Evolutionary conservation across 768 basidiomycete genomes (phyloP).

Genomic region (Lactifluus subvellereus): DNA sequence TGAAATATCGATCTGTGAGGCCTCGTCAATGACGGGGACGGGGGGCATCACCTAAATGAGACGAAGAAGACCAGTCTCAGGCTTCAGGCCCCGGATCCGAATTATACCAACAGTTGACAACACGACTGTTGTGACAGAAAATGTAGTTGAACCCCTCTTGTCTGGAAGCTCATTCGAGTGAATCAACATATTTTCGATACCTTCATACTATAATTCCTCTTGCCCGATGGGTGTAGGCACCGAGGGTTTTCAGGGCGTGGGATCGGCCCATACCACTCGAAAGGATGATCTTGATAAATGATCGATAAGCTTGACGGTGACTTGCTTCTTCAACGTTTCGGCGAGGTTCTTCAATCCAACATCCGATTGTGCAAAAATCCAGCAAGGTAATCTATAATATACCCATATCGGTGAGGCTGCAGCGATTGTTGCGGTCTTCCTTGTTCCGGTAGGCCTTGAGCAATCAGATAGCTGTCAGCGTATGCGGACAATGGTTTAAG

Average conservation of each 20-base stretch:
- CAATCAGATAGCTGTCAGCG: neutral
- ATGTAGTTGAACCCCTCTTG: slow-evolving; percentile 25
- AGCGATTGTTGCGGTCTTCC: slow-evolving; percentile 20
- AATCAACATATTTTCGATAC: slow-evolving; percentile 35
- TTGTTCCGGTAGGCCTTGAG: slow-evolving; percentile 18
- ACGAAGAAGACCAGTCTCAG: slow-evolving; percentile 30
- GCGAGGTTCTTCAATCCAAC: slow-evolving; percentile 85
- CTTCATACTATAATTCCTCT: slow-evolving; percentile 39
- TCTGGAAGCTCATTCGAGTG: slow-evolving; percentile 37
- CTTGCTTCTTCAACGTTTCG: slow-evolving; percentile 48
- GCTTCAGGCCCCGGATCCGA: slow-evolving; percentile 39
- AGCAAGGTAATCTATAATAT: slow-evolving; percentile 33
- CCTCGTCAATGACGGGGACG: slow-evolving; percentile 45
- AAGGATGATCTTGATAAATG: slow-evolving; percentile 28
- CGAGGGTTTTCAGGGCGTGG: neutral
- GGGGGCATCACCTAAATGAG: slow-evolving; percentile 40
- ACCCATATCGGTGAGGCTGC: slow-evolving; percentile 11
- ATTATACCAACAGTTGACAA: slow-evolving; percentile 47
- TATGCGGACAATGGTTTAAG: neutral
- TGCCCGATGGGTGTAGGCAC: slow-evolving; percentile 36
- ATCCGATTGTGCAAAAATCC: slow-evolving; percentile 78
- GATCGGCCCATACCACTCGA: slow-evolving; percentile 28
- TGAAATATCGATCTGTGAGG: slow-evolving; percentile 45
- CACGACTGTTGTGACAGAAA: slow-evolving; percentile 34
- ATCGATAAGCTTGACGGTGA: slow-evolving; percentile 51